A percentile compares a stretch with the other conserved stretches of the same genome.
These are phyloP conservation scores for Purshia tridentata DNA, from an alignment of 306 rosid genomes.

Conservation along the genomic window DNA sequence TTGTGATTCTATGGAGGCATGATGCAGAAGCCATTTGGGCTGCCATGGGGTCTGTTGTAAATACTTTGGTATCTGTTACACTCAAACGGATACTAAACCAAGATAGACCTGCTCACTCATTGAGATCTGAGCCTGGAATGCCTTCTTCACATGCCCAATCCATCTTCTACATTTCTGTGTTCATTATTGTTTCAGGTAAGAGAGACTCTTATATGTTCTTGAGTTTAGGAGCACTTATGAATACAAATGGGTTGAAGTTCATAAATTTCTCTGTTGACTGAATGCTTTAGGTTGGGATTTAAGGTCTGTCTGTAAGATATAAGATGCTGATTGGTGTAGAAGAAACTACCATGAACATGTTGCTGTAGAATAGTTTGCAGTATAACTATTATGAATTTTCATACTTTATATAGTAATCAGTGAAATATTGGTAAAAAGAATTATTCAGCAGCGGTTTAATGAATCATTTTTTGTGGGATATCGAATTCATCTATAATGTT, in stretches of 20 bases:
- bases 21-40: conserved; percentile 82
- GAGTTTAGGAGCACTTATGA: neutral
- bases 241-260: conserved; percentile 3
- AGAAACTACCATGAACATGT: neutral
- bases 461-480: neutral
- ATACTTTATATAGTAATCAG: neutral
- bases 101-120: conserved; percentile 63
- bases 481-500: neutral
- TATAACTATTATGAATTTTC: neutral
- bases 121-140: conserved; percentile 91
- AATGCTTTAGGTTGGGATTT: neutral
- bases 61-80: conserved; percentile 44
- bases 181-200: conserved; percentile 62
- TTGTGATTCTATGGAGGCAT: conserved; percentile 69
- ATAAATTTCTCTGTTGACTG: neutral
- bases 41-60: conserved; percentile 64
- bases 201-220: neutral
- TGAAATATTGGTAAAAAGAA: neutral
- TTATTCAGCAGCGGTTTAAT: neutral
- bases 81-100: conserved; percentile 76
- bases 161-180: conserved; percentile 57
- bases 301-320: neutral
- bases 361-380: neutral
- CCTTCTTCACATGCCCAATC: conserved; percentile 89
- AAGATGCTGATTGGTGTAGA: neutral